Evolutionary conservation across 768 basidiomycete species (phyloP).

Genomic region (Termitomyces sp.): DNA sequence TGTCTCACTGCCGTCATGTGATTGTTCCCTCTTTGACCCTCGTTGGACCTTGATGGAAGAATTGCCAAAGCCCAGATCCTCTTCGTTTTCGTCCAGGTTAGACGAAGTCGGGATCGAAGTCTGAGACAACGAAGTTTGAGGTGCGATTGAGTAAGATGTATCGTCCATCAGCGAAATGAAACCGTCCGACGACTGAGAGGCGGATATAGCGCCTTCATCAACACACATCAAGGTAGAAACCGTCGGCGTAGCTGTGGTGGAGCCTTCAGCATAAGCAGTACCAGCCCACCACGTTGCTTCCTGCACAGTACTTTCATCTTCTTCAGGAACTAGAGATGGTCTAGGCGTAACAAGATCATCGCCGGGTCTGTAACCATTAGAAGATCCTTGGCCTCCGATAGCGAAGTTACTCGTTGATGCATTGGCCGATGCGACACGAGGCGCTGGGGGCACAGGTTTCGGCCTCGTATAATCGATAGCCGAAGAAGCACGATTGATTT

Average conservation of each 20-base stretch:
- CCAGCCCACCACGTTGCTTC: slow-evolving; percentile 64
- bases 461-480: slow-evolving; percentile 69
- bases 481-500: slow-evolving; percentile 69
- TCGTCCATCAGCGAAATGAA: slow-evolving; percentile 84
- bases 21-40: slow-evolving; percentile 25
- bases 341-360: slow-evolving; percentile 26
- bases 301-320: slow-evolving; percentile 30
- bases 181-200: slow-evolving; percentile 43
- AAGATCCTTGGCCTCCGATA: slow-evolving; percentile 29
- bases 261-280: slow-evolving; percentile 26
- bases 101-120: slow-evolving; percentile 5
- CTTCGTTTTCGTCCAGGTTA: slow-evolving; percentile 45
- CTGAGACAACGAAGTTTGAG: slow-evolving; percentile 16
- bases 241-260: slow-evolving; percentile 54
- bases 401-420: slow-evolving; percentile 47
- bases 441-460: slow-evolving; percentile 42
- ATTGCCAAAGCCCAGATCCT: slow-evolving; percentile 91
- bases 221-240: slow-evolving; percentile 58
- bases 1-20: slow-evolving; percentile 21
- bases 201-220: slow-evolving; percentile 32
- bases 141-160: slow-evolving; percentile 34
- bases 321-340: slow-evolving; percentile 19
- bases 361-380: slow-evolving; percentile 24
- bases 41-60: slow-evolving; percentile 25
- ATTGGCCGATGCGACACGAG: slow-evolving; percentile 47